Evolutionary conservation across 495 filamentous ascomycete species (phyloP).

Genomic region (Astrocystis sublimbata): DNA sequence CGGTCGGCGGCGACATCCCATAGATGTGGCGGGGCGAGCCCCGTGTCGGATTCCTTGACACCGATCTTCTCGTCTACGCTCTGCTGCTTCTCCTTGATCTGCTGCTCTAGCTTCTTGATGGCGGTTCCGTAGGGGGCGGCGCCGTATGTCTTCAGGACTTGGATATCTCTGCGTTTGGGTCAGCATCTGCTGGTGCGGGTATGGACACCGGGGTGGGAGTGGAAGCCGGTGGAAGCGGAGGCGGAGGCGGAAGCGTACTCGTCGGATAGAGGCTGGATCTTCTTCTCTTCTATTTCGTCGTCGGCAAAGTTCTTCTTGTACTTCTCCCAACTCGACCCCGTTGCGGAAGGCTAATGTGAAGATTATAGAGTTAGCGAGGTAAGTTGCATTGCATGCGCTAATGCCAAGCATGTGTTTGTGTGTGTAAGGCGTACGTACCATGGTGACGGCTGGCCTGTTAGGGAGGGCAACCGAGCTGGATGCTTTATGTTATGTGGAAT

Average conservation of each 20-base stretch:
- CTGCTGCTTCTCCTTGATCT: constrained; percentile 96
- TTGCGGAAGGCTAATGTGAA: constrained; percentile 73
- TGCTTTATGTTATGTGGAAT: no score
- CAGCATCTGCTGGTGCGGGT: constrained; percentile 26
- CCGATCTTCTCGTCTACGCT: constrained; percentile 98
- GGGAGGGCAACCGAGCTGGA: neutral
- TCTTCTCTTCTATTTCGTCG: constrained; percentile 98
- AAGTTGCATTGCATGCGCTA: no score
- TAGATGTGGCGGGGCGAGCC: constrained; percentile 94
- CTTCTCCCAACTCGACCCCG: constrained; percentile 94
- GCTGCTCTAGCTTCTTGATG: constrained; percentile 93
- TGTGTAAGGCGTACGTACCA: constrained; percentile 24
- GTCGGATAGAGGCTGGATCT: constrained; percentile 93
- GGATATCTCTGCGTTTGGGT: constrained; percentile 77
- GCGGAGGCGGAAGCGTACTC: constrained; percentile 63
- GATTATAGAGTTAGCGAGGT: no score
- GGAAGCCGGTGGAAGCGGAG: constrained; percentile 34
- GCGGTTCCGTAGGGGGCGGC: constrained; percentile 91
- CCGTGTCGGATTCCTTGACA: constrained; percentile 92
- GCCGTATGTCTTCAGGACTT: constrained; percentile 98
- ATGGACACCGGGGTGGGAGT: neutral
- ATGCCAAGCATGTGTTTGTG: constrained; percentile 2
- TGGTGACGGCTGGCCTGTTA: constrained; percentile 19
- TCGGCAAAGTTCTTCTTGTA: constrained; percentile 95
- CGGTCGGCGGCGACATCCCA: constrained; percentile 98